These are phyloP conservation scores for Candida piceae DNA, from an alignment of 805 yeast genomes.

Conservation along the genomic window DNA sequence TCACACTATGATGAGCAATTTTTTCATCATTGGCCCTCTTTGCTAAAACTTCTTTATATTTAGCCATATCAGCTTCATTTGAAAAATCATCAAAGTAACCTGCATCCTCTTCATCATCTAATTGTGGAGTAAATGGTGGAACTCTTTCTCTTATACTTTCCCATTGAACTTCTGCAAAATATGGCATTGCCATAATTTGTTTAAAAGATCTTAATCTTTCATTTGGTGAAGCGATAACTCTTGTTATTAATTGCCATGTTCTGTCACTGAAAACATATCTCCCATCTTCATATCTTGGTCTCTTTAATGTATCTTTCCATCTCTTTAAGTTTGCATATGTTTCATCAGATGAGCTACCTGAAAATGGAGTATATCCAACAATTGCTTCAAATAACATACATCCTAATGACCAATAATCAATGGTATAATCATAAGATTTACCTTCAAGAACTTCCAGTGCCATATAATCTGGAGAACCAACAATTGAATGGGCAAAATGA, in stretches of 20 bases:
- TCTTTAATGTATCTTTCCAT: constrained; percentile 82
- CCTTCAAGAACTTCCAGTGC: constrained; percentile 97
- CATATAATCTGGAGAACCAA: constrained; percentile 99
- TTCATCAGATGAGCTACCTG: constrained; percentile 90
- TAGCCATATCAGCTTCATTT: constrained; percentile 95
- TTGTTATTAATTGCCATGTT: constrained; percentile 85
- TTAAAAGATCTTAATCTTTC: constrained; percentile 72
- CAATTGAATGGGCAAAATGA: constrained; percentile 90
- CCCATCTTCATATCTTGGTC: constrained; percentile 92
- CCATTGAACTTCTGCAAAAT: constrained; percentile 85
- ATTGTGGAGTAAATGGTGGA: constrained; percentile 96
- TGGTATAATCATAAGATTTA: constrained; percentile 87
- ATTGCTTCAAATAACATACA: constrained; percentile 95
- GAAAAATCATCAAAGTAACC: constrained; percentile 98
- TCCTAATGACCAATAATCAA: constrained; percentile 98
- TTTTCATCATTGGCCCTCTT: constrained; percentile 82
- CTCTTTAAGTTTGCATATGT: constrained; percentile 89
- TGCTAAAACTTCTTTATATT: constrained; percentile 94
- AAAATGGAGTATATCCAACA: constrained; percentile 96
- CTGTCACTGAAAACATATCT: constrained; percentile 91
- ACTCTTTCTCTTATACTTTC: constrained; percentile 56
- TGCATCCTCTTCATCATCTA: constrained; percentile 96
- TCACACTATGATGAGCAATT: constrained; percentile 60
- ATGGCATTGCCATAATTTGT: constrained; percentile 74
- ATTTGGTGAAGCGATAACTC: constrained; percentile 74